A percentile compares a stretch with the other conserved stretches of the same genome.
Conservation (phyloP, 164 flowering plant species). For the Dillenia turbinata region DNA sequence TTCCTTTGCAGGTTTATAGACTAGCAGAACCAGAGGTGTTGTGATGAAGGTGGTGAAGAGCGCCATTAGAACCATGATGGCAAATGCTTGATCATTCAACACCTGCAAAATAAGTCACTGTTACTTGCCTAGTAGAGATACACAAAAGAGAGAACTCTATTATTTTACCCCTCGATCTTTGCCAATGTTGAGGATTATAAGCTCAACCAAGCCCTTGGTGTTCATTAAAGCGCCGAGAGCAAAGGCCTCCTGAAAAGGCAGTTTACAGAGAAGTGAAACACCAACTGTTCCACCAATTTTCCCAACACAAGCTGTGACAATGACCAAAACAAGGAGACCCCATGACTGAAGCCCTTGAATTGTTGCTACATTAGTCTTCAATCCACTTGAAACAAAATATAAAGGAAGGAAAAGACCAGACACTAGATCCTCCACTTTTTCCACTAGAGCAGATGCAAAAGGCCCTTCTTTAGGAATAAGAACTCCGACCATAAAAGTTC, state of each 20-base stretch:
- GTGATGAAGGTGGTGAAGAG: slow-evolving; percentile 71
- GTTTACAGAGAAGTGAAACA: slow-evolving; percentile 26
- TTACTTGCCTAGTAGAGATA: background rate
- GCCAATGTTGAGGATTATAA: slow-evolving; percentile 52
- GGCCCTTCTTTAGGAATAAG: slow-evolving; percentile 54
- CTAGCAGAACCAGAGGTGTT: slow-evolving; percentile 48
- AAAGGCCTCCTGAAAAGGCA: slow-evolving; percentile 38
- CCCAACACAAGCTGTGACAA: slow-evolving; percentile 49
- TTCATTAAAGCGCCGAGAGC: slow-evolving; percentile 62
- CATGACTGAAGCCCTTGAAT: slow-evolving; percentile 51
- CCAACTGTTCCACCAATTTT: slow-evolving; percentile 45
- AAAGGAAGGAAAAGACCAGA: slow-evolving; percentile 55
- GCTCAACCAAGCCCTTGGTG: slow-evolving; percentile 57
- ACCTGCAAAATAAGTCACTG: slow-evolving; percentile 26
- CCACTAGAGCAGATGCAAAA: slow-evolving; percentile 49
- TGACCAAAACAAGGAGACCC: slow-evolving; percentile 55
- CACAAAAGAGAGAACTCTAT: background rate
- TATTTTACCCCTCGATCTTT: slow-evolving; percentile 44
- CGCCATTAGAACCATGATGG: slow-evolving; percentile 69
- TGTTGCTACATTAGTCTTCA: slow-evolving; percentile 52
- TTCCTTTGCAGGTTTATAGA: slow-evolving; percentile 53
- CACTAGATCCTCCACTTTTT: slow-evolving; percentile 63
- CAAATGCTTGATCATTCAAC: slow-evolving; percentile 47
- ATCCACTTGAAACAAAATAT: slow-evolving; percentile 60
- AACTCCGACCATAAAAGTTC: slow-evolving; percentile 56